phyloP scores from a whole-genome alignment of 2,329 filamentous ascomycete species.

The Exophiala oligosperma region DNA sequence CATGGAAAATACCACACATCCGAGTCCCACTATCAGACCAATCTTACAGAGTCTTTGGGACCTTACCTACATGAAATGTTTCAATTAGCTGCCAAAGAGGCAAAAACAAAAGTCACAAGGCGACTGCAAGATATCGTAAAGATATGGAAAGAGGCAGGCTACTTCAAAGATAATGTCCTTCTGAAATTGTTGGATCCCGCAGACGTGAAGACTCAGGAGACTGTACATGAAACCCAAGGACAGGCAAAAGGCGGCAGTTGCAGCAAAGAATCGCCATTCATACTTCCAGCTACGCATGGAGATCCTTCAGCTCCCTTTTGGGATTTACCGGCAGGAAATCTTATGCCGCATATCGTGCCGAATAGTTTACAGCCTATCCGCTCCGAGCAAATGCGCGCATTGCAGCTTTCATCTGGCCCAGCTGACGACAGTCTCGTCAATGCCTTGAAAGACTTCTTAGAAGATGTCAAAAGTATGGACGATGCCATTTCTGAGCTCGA shows the following conservation, averaged over 20 bases:
- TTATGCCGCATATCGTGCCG: slow-evolving; percentile 75
- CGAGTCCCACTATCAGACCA: slow-evolving; percentile 40
- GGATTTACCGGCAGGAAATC: slow-evolving; percentile 78
- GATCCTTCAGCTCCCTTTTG: slow-evolving; percentile 73
- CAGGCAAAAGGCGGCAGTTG: not conserved
- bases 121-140: slow-evolving; percentile 66
- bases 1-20: slow-evolving; percentile 57
- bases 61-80: slow-evolving; percentile 63
- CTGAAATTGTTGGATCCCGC: slow-evolving; percentile 55
- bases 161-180: slow-evolving; percentile 58
- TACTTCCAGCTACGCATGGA: slow-evolving; percentile 75
- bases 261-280: slow-evolving; percentile 57
- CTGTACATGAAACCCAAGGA: not conserved
- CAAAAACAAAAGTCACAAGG: slow-evolving; percentile 63
- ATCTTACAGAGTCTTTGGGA: slow-evolving; percentile 59
- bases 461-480: slow-evolving; percentile 66
- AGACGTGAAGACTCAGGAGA: not conserved
- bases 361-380: slow-evolving; percentile 75
- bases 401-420: slow-evolving; percentile 68
- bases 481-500: slow-evolving; percentile 48
- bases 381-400: slow-evolving; percentile 66
- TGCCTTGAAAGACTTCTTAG: slow-evolving; percentile 69
- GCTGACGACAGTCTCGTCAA: slow-evolving; percentile 65
- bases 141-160: slow-evolving; percentile 69
- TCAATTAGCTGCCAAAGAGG: slow-evolving; percentile 53